Conservation (phyloP, 2,329 filamentous ascomycete genomes). For the Paecilomyces niveus region DNA sequence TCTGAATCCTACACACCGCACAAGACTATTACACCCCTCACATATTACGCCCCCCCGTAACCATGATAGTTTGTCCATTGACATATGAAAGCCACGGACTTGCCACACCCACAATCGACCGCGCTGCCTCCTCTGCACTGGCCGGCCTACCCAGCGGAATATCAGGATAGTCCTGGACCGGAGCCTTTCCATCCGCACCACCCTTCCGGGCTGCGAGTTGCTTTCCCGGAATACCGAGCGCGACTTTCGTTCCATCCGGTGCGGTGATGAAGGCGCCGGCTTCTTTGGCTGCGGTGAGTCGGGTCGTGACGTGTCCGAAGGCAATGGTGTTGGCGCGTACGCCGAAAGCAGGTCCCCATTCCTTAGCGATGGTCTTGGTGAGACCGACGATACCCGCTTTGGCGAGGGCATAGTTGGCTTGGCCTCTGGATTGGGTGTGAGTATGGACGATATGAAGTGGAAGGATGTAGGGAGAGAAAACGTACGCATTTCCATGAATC, state of each 20-base stretch:
- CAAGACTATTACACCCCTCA: constrained; percentile 24
- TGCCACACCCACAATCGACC: constrained; percentile 67
- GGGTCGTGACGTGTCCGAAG: constrained; percentile 73
- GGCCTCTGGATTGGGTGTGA: constrained; percentile 45
- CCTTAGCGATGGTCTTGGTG: constrained; percentile 83
- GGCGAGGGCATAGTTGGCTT: constrained; percentile 79
- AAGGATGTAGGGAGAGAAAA: constrained; percentile 1
- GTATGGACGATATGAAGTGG: neutral
- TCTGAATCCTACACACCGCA: neutral
- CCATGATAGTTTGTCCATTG: constrained; percentile 77
- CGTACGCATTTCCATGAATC: constrained; percentile 68
- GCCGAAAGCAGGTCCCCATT: constrained; percentile 80
- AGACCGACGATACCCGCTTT: constrained; percentile 79
- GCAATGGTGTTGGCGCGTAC: constrained; percentile 78
- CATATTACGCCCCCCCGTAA: constrained; percentile 67
- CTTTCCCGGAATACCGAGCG: constrained; percentile 63
- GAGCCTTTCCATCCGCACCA: constrained; percentile 22
- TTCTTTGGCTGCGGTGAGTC: constrained; percentile 79
- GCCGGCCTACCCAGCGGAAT: constrained; percentile 74
- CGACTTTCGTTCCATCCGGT: constrained; percentile 67
- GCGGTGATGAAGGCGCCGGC: constrained; percentile 71
- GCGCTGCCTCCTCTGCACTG: constrained; percentile 72
- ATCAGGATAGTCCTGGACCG: constrained; percentile 50
- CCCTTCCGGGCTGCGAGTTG: constrained; percentile 33
- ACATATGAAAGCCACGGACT: constrained; percentile 82